These are phyloP conservation scores for Cryptococcus amylolentus DNA, from an alignment of 1,284 basidiomycete species.

Conservation along the genomic window DNA sequence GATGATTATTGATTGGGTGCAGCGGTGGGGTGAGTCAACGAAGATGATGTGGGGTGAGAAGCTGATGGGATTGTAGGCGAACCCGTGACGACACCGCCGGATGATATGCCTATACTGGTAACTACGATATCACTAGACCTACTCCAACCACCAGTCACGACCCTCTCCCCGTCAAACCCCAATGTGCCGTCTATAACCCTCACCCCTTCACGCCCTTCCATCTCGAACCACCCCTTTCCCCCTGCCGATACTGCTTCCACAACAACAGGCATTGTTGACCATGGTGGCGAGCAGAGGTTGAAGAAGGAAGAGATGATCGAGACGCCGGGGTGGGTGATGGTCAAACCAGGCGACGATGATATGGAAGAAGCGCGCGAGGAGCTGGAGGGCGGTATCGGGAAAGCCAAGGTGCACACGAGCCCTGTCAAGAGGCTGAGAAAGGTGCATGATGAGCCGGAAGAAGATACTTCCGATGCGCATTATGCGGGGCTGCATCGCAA, in stretches of 20 bases:
- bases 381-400: slow-evolving; percentile 11
- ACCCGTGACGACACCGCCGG: slow-evolving; percentile 65
- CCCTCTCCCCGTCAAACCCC: slow-evolving; percentile 2
- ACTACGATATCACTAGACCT: slow-evolving; percentile 55
- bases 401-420: slow-evolving; percentile 7
- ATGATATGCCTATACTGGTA: slow-evolving; percentile 62
- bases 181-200: slow-evolving; percentile 14
- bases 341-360: slow-evolving; percentile 41
- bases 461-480: slow-evolving; percentile 76
- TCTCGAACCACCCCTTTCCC: not conserved
- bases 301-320: slow-evolving; percentile 28
- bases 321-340: slow-evolving; percentile 38
- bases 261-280: not conserved
- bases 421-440: slow-evolving; percentile 31
- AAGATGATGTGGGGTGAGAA: slow-evolving; percentile 4
- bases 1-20: slow-evolving; percentile 76
- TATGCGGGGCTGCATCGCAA: slow-evolving; percentile 80
- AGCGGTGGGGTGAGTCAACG: slow-evolving; percentile 64
- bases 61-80: slow-evolving; percentile 56
- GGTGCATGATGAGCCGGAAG: slow-evolving; percentile 50
- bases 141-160: slow-evolving; percentile 20
- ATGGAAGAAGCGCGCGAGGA: slow-evolving; percentile 41
- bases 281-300: not conserved
- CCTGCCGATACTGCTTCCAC: not conserved
- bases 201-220: slow-evolving; percentile 16